Evolutionary conservation across 208 protist genomes (phyloP), one percentile per base, ranked within the genome.

Genomic region (Leishmania amazonensis): DNA sequence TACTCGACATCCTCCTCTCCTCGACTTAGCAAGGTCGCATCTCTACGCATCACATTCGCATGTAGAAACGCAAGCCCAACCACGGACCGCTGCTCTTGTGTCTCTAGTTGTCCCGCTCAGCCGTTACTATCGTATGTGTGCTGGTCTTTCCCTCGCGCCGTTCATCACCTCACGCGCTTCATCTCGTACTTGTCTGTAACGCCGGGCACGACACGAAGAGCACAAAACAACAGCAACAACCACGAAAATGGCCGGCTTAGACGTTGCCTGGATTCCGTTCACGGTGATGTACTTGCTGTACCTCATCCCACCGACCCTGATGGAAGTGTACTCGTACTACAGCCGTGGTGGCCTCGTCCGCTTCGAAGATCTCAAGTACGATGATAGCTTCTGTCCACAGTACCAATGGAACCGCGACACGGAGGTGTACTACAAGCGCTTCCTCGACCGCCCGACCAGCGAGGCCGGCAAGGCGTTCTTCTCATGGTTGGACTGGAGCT

Each of bases 311-410:
- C 95, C 93, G n/a, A 96, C 95, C 1, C 89, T 98, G 85, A 95
- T 96, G 93, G 93, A 96, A 83, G 92, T 98, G 53, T 96, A 96
- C 84, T 94, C 90, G 31, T 98, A 98, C 86, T 98, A 98, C 81
- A 96, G 89, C 75, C 93, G 95, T 72, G 95, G 95, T 42, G 95
- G 95, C 28, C 86, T 96, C 68, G 90, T 95, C 35, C 87, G 90
- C 73, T 93, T 86, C 84, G 93, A 96, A 81, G 95, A 98, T 62
- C 85, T 96, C 74, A 94, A 96, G 78, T 95, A 93, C 76, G 95
- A 98, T 73, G 95, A 98, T 82, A 93, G 90, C 19, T 98, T 93
- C 80, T 87, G 78, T 47, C 88, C 83, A 51, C 85, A 93, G 79
- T 85, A 89, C 79, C 81, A 92, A 49, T 95, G 90, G 89, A 87